A percentile compares a stretch with the other conserved stretches of the same genome.
phyloP scores from a whole-genome alignment of 192 early-diverging fungal genomes.

The Phlyctochytrium arcticum region DNA sequence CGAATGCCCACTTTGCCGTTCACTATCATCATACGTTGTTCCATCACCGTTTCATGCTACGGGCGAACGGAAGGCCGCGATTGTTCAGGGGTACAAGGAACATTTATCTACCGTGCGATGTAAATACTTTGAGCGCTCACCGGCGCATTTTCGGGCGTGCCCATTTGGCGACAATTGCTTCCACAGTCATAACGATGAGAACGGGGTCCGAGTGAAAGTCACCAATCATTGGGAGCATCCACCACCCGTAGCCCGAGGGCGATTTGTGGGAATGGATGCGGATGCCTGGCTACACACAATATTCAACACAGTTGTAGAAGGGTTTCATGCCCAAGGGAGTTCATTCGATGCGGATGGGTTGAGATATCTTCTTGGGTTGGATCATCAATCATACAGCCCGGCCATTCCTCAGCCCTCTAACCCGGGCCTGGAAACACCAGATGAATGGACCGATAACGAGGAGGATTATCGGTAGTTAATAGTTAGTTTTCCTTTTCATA shows the following conservation, averaged over 20 bases:
- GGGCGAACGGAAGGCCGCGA: neutral
- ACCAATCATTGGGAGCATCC: neutral
- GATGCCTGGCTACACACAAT: neutral
- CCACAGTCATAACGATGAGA: neutral
- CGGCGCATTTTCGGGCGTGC: neutral
- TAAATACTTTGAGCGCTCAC: neutral
- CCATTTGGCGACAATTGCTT: neutral
- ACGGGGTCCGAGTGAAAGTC: neutral
- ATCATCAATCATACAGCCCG: neutral
- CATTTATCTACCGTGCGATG: neutral
- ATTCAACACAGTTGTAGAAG: neutral
- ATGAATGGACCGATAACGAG: no score
- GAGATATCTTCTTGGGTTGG: neutral
- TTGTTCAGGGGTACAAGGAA: neutral
- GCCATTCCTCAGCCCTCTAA: no score
- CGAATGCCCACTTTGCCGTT: conserved; percentile 1
- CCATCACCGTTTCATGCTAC: neutral
- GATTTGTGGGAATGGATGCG: neutral
- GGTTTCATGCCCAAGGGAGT: neutral
- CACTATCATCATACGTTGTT: neutral
- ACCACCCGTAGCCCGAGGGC: neutral
- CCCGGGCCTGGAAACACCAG: no score
- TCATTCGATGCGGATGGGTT: neutral
- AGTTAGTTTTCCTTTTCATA: no score
- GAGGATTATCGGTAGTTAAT: no score